Evolutionary conservation across 2,329 filamentous ascomycete species (phyloP).

Genomic region (Chalara sp.): DNA sequence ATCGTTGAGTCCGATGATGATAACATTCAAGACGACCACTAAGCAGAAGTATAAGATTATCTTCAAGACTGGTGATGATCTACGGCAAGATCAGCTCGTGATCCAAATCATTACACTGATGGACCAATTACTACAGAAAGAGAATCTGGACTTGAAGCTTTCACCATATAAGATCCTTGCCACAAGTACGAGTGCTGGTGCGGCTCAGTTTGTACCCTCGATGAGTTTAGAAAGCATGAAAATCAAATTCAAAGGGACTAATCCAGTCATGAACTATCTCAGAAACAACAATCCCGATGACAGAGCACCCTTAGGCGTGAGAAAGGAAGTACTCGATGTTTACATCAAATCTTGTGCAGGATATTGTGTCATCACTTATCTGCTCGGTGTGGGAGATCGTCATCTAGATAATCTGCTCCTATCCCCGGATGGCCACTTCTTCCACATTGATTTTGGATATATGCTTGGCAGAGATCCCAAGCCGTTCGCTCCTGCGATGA

Average conservation of each 20-base stretch:
- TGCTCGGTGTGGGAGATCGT: constrained; percentile 90
- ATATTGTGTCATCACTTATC: constrained; percentile 98
- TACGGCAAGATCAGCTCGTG: constrained; percentile 93
- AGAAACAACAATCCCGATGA: constrained; percentile 85
- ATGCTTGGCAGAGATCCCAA: constrained; percentile 96
- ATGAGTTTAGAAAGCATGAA: constrained; percentile 77
- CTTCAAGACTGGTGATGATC: constrained; percentile 95
- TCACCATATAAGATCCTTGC: constrained; percentile 95
- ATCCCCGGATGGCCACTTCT: constrained; percentile 86
- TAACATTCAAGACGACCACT: constrained; percentile 77
- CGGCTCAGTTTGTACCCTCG: constrained; percentile 89
- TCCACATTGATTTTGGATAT: constrained; percentile 97
- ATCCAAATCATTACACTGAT: constrained; percentile 97
- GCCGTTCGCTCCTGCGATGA: constrained; percentile 94
- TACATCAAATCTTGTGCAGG: constrained; percentile 95
- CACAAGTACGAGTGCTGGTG: constrained; percentile 81
- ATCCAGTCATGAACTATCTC: constrained; percentile 73
- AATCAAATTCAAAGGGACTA: constrained; percentile 65
- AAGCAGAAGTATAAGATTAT: constrained; percentile 82
- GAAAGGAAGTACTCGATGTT: constrained; percentile 88
- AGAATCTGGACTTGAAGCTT: constrained; percentile 91
- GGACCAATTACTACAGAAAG: constrained; percentile 91
- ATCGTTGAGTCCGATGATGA: constrained; percentile 81
- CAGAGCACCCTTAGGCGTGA: constrained; percentile 72
- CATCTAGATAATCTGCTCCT: constrained; percentile 94